Evolutionary conservation across 1,139 yeast genomes (phyloP), one percentile per base, ranked within the genome.

Genomic region (Ashbya aceris): DNA sequence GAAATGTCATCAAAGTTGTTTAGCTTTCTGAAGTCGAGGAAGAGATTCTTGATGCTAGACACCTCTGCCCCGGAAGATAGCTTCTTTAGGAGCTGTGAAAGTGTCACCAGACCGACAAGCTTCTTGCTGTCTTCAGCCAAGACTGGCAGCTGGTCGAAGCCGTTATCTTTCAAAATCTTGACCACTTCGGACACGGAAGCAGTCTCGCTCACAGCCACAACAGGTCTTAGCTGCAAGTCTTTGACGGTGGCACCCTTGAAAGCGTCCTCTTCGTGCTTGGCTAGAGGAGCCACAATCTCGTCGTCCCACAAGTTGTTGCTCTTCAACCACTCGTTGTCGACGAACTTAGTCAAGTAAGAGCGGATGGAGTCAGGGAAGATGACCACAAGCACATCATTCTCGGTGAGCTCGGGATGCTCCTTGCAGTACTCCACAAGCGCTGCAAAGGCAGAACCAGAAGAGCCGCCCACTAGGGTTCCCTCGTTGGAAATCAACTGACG

Each of bases 251-350:
- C 76, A 36, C 72, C 77, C 54, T 77, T 76, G 62, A 68, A 70
- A 44, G 70, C 69, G 54, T 75, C 78, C 11, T 45, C 43, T 27
- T 45, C 44, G 57, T 71, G 69, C 51, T 67, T 64, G 7, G 48
- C 50, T 33, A 49, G 37, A n/a, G 52, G 49, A 30, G 51, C 52
- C 30, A 54, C 53, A 42, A 72, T 71, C 48, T 76, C 83, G 43
- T 71, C 76, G 26, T 69, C 68, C 65, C 65, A 60, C 58, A 85
- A 80, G 5, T 86, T 84, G 61, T 84, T 83, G 54, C 77, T 77
- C 62, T 74, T 76, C 84, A 85, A 78, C 95, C 95, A 85, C 66
- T 83, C 94, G 58, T 85, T 94, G 62, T 85, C 95, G 40, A 85
- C 91, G 60, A 85, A 85, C 68, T 85, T 85, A 51, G 91, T 78